Conservation (phyloP, 352 stramenopile genomes). For the Globisporangium cederbergense region DNA sequence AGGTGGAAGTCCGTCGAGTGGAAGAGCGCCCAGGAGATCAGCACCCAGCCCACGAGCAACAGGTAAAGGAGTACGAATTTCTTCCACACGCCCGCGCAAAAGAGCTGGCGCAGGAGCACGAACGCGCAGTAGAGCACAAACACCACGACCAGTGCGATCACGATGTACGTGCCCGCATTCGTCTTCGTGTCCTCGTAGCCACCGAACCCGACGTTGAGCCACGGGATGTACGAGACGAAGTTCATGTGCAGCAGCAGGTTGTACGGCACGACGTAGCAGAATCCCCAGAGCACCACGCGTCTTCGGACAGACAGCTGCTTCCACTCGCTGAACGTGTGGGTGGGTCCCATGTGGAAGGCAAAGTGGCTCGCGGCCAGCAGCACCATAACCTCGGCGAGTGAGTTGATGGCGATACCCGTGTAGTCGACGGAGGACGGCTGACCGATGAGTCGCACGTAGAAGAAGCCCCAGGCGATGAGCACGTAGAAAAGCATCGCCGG, state of each 20-base stretch:
- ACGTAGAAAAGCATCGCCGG: constrained; percentile 44
- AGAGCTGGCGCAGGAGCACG: constrained; percentile 45
- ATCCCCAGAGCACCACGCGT: constrained; percentile 47
- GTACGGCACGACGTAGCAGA: constrained; percentile 68
- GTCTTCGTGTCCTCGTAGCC: constrained; percentile 44
- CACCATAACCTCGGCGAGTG: constrained; percentile 62
- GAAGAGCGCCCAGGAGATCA: constrained; percentile 58
- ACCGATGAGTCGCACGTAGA: constrained; percentile 67
- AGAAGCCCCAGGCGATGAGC: constrained; percentile 63
- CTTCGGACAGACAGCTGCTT: constrained; percentile 21
- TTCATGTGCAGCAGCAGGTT: constrained; percentile 76
- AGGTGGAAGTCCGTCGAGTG: constrained; percentile 61
- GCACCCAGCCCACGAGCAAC: constrained; percentile 21
- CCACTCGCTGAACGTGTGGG: constrained; percentile 52
- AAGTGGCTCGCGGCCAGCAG: constrained; percentile 50
- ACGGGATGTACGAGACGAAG: constrained; percentile 64
- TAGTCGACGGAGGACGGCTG: constrained; percentile 66
- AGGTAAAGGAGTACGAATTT: constrained; percentile 35
- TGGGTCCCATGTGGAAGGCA: constrained; percentile 34
- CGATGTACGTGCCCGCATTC: constrained; percentile 63
- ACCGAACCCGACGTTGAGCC: constrained; percentile 70
- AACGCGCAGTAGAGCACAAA: constrained; percentile 29
- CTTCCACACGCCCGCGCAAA: constrained; percentile 35
- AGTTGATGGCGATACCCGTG: constrained; percentile 35
- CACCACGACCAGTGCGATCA: constrained; percentile 36